Evolutionary conservation across 257 asterid species (phyloP), one percentile per base, ranked within the genome.

Genomic region (Gynochthodes officinalis): DNA sequence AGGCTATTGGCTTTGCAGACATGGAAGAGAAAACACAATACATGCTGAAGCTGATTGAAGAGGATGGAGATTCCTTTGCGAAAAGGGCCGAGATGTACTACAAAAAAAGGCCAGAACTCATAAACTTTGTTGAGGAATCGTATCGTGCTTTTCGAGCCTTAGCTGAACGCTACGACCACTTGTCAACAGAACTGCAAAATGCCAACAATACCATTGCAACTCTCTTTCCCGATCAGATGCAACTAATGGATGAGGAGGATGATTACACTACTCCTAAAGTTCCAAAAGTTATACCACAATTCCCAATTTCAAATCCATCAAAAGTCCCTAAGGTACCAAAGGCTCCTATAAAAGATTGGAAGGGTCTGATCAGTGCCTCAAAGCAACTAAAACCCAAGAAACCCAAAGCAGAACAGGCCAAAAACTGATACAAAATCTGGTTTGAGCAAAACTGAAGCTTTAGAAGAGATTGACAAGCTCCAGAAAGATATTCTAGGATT

Each of bases 71-170:
- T 74, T 89, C 99, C 18, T 94, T 94, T 63, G 92, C 93, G 14
- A 86, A 86, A 79, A 82, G 96, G 74, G 99, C 99, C 0, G 99
- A 94, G 74, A 94, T 91, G 99, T 94, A 91, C 82, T 94, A 94
- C 86, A 85, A 82, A 81, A 81, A 86, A 59, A 75, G 99, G 84
- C 99, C 99, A 12, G 97, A 94, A 86, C 89, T 94, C 70, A 80
- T 88, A 37, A 75, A 27, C 74, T 71, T 85, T 6, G 96, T 94
- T 4, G 99, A 91, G 73, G 99, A 94, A 79, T 83, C 89, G 2
- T 87, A 84, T 76, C 87, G 86, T 49, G 86, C 89, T 7, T 94
- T 83, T 73, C 83, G 91, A 8, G 79, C 96, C 27, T 73, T 94
- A 30, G 99, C 98, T 2, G 99, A 91, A 67, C 88, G 99, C 5